Base-by-base conservation (phyloP, 805 yeast species). In the Starmerella geochares region DNA sequence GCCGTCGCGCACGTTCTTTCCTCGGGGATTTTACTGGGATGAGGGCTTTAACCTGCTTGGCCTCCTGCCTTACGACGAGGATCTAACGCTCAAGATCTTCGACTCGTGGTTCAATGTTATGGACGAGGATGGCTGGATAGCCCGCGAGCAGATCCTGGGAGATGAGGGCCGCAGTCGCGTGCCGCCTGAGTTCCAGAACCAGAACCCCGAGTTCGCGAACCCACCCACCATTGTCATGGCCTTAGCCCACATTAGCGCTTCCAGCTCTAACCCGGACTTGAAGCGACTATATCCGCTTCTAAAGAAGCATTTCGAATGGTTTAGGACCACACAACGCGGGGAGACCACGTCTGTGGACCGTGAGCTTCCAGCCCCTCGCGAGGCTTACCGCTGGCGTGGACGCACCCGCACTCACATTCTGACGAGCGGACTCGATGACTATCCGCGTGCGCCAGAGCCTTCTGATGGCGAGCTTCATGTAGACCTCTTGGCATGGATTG, bases 11-110 rank as follows among this genome's bases (percentile, higher is more conserved):
- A 86, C 95, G 0, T 86, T 85, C 61, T 92, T 92, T 66, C 97
- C 98, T 3, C 75, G 98, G 55, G 98, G 98, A 0, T 92, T 92
- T 62, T 86, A 85, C 62, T 92, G 98, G 98, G 98, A 92, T 66
- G 98, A 92, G 67, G 98, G 98, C 0, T 92, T 92, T 66, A 96
- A 90, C 64, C 70, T 90, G 52, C 70, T 88, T 36, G 94, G 94
- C 7, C 69, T 92, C 33, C 65, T 84, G 58, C 81, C 82, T 43
- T 88, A 82, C 62, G 97, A 92, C 65, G 73, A 84, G 14, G 95
- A 86, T 60, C 69, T 88, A 39, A 85, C 79, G 0, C 70, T 87
- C 53, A 92, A 86, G 56, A 80, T 92, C 16, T 62, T 88, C 50
- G 74, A 80, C 60, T 83, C 95, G 46, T 92, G 98, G 98, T 85